These are phyloP conservation scores for Citrus maxima DNA, from an alignment of 345 rosid genomes.

Conservation along the genomic window DNA sequence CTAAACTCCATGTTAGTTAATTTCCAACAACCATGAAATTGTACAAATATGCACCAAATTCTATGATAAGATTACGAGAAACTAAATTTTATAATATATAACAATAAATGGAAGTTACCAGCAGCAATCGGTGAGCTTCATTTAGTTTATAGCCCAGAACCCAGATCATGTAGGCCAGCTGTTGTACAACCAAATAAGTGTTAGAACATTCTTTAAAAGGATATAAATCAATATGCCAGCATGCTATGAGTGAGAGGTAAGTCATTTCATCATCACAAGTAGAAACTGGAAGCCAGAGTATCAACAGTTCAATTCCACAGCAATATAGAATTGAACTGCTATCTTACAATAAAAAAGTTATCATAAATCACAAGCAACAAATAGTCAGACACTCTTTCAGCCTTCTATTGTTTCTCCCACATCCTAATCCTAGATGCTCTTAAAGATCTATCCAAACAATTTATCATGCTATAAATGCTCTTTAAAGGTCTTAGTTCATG, in stretches of 20 bases:
- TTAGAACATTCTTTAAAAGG: conserved; percentile 5
- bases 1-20: neutral
- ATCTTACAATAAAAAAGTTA: neutral
- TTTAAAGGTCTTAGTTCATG: conserved; percentile 3
- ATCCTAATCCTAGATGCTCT: neutral
- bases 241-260: neutral
- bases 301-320: neutral
- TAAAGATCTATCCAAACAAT: neutral
- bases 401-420: neutral
- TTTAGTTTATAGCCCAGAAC: conserved; percentile 82
- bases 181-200: conserved; percentile 22
- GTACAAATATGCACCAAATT: neutral
- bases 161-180: conserved; percentile 98
- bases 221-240: neutral
- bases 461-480: neutral
- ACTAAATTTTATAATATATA: neutral
- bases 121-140: conserved; percentile 66
- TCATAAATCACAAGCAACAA: neutral
- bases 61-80: neutral
- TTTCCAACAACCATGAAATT: neutral
- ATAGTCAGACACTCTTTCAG: neutral
- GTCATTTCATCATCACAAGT: neutral
- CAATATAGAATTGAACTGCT: neutral
- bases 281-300: neutral
- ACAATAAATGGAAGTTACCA: conserved; percentile 46